Percentiles rank a stretch among this genome's conserved stretches.
These are phyloP conservation scores for Ceratocystis cubensis DNA, from an alignment of 2,329 filamentous ascomycete genomes.

Conservation along the genomic window DNA sequence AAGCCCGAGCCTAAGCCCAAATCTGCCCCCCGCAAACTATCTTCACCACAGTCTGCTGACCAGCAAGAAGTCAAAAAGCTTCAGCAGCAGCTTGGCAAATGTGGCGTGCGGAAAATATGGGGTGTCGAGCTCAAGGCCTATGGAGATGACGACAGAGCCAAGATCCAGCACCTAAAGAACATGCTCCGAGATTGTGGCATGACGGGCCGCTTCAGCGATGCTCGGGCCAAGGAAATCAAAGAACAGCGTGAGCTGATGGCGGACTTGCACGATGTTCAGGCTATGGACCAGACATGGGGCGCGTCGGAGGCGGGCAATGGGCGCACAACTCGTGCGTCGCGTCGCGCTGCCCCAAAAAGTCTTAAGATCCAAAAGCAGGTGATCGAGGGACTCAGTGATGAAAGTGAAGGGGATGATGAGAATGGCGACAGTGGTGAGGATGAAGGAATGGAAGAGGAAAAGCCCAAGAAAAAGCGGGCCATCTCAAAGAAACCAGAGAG, in stretches of 20 bases:
- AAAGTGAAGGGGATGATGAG: constrained; percentile 25
- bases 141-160: constrained; percentile 57
- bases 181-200: constrained; percentile 78
- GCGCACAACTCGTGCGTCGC: constrained; percentile 32
- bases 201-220: constrained; percentile 73
- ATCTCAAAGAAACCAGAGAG: not conserved
- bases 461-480: constrained; percentile 26
- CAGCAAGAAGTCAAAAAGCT: constrained; percentile 76
- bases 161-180: constrained; percentile 66
- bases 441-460: constrained; percentile 25
- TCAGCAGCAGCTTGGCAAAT: constrained; percentile 77
- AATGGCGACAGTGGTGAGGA: constrained; percentile 26
- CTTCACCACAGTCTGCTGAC: constrained; percentile 33
- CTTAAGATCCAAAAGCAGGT: constrained; percentile 27
- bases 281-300: constrained; percentile 73
- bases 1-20: constrained; percentile 28
- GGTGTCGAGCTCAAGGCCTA: constrained; percentile 66
- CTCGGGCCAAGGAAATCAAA: constrained; percentile 76
- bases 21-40: constrained; percentile 23
- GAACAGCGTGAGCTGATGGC: constrained; percentile 72
- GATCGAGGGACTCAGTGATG: constrained; percentile 25
- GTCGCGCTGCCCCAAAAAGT: constrained; percentile 23
- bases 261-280: constrained; percentile 72
- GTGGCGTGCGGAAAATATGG: constrained; percentile 88
- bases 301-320: constrained; percentile 27